phyloP scores from a whole-genome alignment of 306 rosid genomes.

The Malus orientalis region DNA sequence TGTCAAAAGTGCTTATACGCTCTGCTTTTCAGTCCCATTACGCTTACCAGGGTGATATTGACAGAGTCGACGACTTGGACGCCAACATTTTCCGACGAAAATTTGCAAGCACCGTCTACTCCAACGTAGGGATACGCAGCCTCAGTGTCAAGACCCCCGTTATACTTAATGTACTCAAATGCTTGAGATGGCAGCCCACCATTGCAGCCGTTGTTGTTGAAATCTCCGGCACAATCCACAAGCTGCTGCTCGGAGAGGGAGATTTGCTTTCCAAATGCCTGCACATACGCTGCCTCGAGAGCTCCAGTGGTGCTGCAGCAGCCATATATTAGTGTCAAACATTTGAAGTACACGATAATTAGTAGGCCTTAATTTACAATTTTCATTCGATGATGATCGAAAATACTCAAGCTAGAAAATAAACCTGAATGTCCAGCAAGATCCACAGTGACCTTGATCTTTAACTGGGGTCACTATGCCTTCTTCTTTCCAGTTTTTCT shows the following conservation, averaged over 20 bases:
- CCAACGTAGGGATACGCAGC: slow-evolving; percentile 77
- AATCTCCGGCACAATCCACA: slow-evolving; percentile 86
- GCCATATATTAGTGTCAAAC: background rate
- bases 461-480: slow-evolving; percentile 75
- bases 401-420: background rate
- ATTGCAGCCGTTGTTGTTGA: slow-evolving; percentile 78
- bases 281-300: slow-evolving; percentile 81
- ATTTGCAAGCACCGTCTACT: slow-evolving; percentile 50
- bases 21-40: background rate
- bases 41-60: slow-evolving; percentile 70
- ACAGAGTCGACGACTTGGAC: slow-evolving; percentile 56
- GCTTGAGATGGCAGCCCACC: slow-evolving; percentile 99
- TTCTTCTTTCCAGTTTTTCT: slow-evolving; percentile 91
- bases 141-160: slow-evolving; percentile 89
- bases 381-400: background rate
- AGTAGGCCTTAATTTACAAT: background rate
- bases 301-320: slow-evolving; percentile 86
- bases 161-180: slow-evolving; percentile 83
- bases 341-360: background rate
- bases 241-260: slow-evolving; percentile 96
- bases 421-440: slow-evolving; percentile 72
- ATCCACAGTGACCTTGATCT: slow-evolving; percentile 70
- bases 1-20: background rate
- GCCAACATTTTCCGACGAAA: slow-evolving; percentile 53
- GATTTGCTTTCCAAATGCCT: slow-evolving; percentile 58